Base-by-base conservation (phyloP, 768 basidiomycete species). In the Infundibulicybe gibba region DNA sequence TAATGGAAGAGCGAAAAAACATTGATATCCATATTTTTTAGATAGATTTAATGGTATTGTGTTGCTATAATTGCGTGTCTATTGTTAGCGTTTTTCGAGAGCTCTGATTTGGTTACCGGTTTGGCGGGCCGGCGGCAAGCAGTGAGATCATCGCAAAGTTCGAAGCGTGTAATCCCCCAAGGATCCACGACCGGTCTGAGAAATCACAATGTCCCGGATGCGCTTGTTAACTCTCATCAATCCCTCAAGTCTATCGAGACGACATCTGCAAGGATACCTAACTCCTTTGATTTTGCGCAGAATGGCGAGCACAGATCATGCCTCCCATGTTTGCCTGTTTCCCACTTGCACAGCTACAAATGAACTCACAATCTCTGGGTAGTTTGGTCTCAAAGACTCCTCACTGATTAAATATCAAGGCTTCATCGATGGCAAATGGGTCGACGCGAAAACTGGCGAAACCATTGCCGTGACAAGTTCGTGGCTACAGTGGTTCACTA, bases 361-460 rank as follows among this genome's bases (percentile, higher is more conserved):
- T 31, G 44, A 35, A 6, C 15, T 41, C 43, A 44, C 17, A 44
- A 46, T 20, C n/a, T 25, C 19, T 19, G 12, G 17, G 12, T 48
- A 87, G 85, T 83, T 85, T 64, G 84, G 81, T 32, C 73, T 97
- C 50, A 87, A 85, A 58, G 94, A 97, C 58, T 61, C 83, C 0
- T 75, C 77, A 5, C 65, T 97, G 48, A 71, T 94, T 59, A 85
- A 82, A 55, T 79, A 79, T 20, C 81, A 91, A 66, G 90, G 77
- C 0, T 77, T 85, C 49, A 88, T 97, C 61, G 79, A 84, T 58
- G 94, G 94, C 0, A 80, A 93, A 64, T 93, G 91, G 88, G 70
- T 90, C 2, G 82, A 88, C 52, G 84, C 90, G n/a, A 77, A 78
- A 52, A 81, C 78, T 39, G 85, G 87, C 6, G 80, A 76, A 45